Evolutionary conservation across 257 asterid genomes (phyloP).

Genomic region (Solanum habrochaites): DNA sequence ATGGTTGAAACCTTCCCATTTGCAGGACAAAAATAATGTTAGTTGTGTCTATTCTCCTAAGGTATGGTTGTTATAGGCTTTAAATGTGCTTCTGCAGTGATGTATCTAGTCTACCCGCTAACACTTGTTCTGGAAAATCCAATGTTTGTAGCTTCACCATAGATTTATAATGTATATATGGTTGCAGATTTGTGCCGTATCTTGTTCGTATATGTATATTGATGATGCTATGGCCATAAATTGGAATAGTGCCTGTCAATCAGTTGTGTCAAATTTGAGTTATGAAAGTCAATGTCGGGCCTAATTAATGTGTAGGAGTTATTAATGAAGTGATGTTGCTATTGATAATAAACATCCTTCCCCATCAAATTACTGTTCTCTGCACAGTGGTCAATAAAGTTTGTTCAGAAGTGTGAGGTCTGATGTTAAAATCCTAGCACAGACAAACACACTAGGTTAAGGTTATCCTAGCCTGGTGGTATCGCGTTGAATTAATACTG

Average conservation of each 20-base stretch:
- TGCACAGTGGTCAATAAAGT: neutral
- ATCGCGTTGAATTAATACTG: no score
- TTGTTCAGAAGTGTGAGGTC: neutral
- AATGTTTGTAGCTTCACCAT: neutral
- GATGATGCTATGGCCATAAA: neutral
- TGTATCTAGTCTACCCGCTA: neutral
- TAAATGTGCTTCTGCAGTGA: neutral
- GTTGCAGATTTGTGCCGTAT: neutral
- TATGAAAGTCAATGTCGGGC: neutral
- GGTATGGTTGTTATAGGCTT: neutral
- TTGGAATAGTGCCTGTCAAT: neutral
- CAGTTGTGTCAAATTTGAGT: neutral
- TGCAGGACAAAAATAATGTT: neutral
- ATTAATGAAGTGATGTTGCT: neutral
- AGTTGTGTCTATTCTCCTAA: neutral
- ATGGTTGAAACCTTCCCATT: constrained; percentile 30
- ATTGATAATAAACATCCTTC: neutral
- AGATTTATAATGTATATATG: neutral
- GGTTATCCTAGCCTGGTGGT: no score
- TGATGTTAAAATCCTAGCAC: no score
- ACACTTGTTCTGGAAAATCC: neutral
- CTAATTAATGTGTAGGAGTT: neutral
- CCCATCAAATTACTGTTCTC: neutral
- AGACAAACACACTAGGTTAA: no score
- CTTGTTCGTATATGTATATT: neutral